Evolutionary conservation across 2,329 filamentous ascomycete species (phyloP), one percentile per base, ranked within the genome.

Genomic region (Cladosporium sphaerospermum): DNA sequence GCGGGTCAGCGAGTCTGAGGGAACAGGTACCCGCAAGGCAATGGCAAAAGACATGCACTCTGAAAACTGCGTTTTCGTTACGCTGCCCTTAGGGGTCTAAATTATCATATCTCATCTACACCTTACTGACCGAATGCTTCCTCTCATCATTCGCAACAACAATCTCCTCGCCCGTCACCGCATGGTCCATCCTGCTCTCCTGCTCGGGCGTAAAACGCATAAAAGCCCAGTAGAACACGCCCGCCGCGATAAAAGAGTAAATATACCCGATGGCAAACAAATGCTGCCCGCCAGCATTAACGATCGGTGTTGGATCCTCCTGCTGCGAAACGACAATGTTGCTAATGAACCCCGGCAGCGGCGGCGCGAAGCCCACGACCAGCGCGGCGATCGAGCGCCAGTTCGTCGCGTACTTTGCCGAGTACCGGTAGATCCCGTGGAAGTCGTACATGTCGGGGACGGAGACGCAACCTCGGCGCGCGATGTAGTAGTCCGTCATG

Each of bases 101-200:
- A 28, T 7, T 7, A 28, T 28, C 5, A 7, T 28, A 28, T 5
- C 23, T 28, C 23, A 28, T 19, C 19, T 40, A 47, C 7, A 9
- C 45, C 34, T 47, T 39, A 34, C 45, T 47, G 8, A 39, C 19
- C 18, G 33, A 37, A 23, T n/a, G 45, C 8, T 65, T 62, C 56
- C 65, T 66, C 36, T 61, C 64, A 54, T 70, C 67, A 13, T 67
- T 57, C 7, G 64, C 67, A 1, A 63, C 67, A 49, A 70, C 65
- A 49, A 69, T 83, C 45, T 82, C 81, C 64, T 85, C 82, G 45
- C 84, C 82, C n/a, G 75, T 77, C 32, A 73, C 74, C 10, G 95
- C 82, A 1, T 88, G 84, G 67, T 95, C 88, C 68, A 95, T 77
- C 84, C 90, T 90, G 50, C 93, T 84, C 75, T 93, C 93, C 70